phyloP scores from a whole-genome alignment of 2,329 filamentous ascomycete genomes.

The Trichoderma guizhouense region DNA sequence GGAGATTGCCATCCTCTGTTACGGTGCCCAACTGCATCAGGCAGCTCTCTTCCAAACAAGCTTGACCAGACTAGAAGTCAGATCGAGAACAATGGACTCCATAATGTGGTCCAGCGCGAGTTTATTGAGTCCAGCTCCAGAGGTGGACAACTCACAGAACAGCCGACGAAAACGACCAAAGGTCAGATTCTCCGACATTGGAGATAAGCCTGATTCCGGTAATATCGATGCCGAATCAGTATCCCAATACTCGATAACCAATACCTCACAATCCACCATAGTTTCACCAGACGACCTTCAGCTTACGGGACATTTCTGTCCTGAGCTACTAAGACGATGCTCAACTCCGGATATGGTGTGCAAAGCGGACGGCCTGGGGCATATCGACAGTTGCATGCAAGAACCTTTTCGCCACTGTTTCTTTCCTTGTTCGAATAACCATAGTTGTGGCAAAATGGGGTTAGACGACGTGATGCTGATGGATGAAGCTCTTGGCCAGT shows the following conservation, averaged over 20 bases:
- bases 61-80: neutral
- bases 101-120: neutral
- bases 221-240: neutral
- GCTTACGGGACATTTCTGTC: neutral
- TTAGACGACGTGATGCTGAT: neutral
- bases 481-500: neutral
- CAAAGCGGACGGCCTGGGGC: neutral
- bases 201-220: neutral
- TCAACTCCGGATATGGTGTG: neutral
- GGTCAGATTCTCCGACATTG: neutral
- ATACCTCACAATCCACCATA: neutral
- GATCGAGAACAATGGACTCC: neutral
- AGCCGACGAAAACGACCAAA: neutral
- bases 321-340: neutral
- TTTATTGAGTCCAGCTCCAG: neutral
- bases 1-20: constrained; percentile 1
- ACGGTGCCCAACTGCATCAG: neutral
- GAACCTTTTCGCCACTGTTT: neutral
- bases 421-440: neutral
- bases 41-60: neutral
- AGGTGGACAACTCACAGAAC: neutral
- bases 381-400: neutral
- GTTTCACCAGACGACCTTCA: neutral
- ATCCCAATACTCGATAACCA: neutral
- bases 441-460: neutral